Conservation (phyloP, 2,329 filamentous ascomycete genomes). For the Sordariomycetes sp. region DNA sequence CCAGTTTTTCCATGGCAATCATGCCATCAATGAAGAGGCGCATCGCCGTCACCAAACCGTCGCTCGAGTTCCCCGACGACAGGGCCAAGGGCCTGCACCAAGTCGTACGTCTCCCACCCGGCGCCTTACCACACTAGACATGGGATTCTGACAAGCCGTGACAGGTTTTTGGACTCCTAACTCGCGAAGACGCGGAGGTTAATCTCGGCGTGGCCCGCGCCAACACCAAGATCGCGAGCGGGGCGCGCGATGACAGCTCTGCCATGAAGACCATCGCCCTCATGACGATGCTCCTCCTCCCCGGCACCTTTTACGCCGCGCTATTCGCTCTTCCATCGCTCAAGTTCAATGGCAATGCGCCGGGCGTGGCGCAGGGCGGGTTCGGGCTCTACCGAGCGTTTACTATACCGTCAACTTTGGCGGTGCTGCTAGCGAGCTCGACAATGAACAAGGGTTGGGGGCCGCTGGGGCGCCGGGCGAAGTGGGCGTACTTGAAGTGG, state of each 20-base stretch:
- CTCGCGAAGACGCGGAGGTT: constrained; percentile 6
- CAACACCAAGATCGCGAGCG: neutral
- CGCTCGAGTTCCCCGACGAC: constrained; percentile 4
- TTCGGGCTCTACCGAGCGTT: constrained; percentile 4
- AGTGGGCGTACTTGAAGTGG: too few species aligned
- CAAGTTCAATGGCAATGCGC: neutral
- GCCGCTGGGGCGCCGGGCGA: neutral
- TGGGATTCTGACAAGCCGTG: neutral
- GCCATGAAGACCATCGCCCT: constrained; percentile 7
- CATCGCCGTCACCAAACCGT: constrained; percentile 2
- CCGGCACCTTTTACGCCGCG: constrained; percentile 6
- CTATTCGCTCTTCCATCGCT: constrained; percentile 5
- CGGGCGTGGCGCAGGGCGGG: neutral
- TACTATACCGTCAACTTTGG: constrained; percentile 1
- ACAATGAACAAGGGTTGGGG: neutral
- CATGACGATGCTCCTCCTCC: constrained; percentile 7
- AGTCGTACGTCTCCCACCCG: constrained; percentile 1
- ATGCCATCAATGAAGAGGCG: constrained; percentile 4
- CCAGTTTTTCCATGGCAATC: neutral
- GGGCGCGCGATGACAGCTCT: constrained; percentile 2
- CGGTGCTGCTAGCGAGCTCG: constrained; percentile 1
- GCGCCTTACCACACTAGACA: neutral
- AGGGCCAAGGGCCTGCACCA: constrained; percentile 5
- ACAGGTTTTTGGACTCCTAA: constrained; percentile 6
- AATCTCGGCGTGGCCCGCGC: constrained; percentile 3